Evolutionary conservation across 257 asterid genomes (phyloP).

Genomic region (Oldenlandia corymbosa): DNA sequence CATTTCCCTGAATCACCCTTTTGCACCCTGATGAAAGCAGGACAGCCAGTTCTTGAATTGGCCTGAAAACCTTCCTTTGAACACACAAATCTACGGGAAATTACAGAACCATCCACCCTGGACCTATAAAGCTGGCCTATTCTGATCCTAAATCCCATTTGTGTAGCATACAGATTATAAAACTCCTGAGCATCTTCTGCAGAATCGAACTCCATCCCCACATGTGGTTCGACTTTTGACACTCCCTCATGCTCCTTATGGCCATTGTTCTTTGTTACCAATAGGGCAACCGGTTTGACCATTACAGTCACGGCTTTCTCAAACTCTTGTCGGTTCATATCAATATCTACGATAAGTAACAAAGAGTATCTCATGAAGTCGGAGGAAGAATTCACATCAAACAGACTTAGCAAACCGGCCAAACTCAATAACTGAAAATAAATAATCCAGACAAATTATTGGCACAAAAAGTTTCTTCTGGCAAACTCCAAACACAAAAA

Average conservation of each 20-base stretch:
- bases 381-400: not conserved
- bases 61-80: conserved; percentile 95
- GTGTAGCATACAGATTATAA: conserved; percentile 63
- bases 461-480: not conserved
- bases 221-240: conserved; percentile 59
- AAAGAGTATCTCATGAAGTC: not conserved
- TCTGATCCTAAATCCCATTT: conserved; percentile 74
- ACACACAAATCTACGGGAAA: conserved; percentile 85
- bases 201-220: conserved; percentile 76
- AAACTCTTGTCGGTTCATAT: conserved; percentile 65
- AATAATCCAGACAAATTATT: not conserved
- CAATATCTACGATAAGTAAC: conserved; percentile 36
- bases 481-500: not conserved
- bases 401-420: not conserved
- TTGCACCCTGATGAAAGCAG: conserved; percentile 86
- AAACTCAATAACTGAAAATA: not conserved
- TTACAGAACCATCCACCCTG: conserved; percentile 73
- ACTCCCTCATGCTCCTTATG: conserved; percentile 49
- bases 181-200: conserved; percentile 90
- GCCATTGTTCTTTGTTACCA: conserved; percentile 40
- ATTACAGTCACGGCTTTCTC: conserved; percentile 57
- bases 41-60: conserved; percentile 81
- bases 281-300: conserved; percentile 49
- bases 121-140: conserved; percentile 94
- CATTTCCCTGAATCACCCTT: conserved; percentile 82